Evolutionary conservation across 192 early-diverging fungal species (phyloP).

Genomic region (Backusella circina): DNA sequence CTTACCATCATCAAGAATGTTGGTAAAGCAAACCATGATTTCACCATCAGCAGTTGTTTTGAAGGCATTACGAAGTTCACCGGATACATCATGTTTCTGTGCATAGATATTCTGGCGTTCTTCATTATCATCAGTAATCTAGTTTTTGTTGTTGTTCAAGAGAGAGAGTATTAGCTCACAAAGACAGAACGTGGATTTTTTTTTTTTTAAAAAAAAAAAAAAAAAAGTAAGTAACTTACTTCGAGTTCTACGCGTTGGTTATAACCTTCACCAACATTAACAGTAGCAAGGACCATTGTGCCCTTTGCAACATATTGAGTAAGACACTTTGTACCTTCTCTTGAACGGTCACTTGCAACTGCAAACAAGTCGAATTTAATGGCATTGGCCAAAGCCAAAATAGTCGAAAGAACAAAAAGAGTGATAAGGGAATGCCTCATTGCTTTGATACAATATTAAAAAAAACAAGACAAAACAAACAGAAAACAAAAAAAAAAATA

Average conservation of each 20-base stretch:
- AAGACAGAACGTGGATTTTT: no score
- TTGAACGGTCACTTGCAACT: slow-evolving; percentile 31
- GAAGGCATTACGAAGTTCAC: slow-evolving; percentile 61
- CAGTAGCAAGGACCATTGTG: slow-evolving; percentile 65
- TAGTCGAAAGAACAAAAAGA: slow-evolving; percentile 7
- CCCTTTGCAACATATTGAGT: slow-evolving; percentile 72
- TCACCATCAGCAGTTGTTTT: slow-evolving; percentile 84
- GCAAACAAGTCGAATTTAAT: slow-evolving; percentile 82
- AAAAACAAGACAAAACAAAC: background rate
- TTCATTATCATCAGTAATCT: slow-evolving; percentile 71
- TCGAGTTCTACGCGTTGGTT: slow-evolving; percentile 70
- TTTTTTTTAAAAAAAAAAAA: background rate
- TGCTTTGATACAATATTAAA: background rate
- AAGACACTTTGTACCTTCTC: slow-evolving; percentile 56
- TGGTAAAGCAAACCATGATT: slow-evolving; percentile 84
- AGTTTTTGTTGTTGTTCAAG: background rate
- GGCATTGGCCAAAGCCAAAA: slow-evolving; percentile 31
- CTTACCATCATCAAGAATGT: slow-evolving; percentile 57
- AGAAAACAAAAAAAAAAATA: background rate
- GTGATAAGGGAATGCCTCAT: slow-evolving; percentile 3
- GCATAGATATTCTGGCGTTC: slow-evolving; percentile 67
- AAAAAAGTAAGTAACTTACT: slow-evolving; percentile 29
- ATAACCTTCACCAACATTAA: slow-evolving; percentile 67
- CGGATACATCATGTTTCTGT: slow-evolving; percentile 59
- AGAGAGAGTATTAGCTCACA: background rate